These are phyloP conservation scores for Beverwykella pulmonaria DNA, from an alignment of 495 filamentous ascomycete species.

Conservation along the genomic window DNA sequence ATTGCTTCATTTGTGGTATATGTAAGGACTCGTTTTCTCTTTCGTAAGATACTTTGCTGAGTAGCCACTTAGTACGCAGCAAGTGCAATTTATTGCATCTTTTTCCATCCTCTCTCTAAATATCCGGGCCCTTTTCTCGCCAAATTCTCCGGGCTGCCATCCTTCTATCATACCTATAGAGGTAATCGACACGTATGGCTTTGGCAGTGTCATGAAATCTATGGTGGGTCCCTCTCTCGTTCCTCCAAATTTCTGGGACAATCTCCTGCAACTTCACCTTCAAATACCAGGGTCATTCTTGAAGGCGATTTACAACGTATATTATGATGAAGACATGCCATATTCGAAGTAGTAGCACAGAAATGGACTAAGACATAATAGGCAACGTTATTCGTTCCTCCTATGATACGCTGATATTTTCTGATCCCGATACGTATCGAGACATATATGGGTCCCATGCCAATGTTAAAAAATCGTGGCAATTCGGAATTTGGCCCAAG, in stretches of 20 bases:
- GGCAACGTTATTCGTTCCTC: constrained; percentile 5
- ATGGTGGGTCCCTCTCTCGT: constrained; percentile 3
- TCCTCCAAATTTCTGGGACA: background rate
- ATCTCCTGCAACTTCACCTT: constrained; percentile 2
- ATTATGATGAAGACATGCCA: constrained; percentile 1
- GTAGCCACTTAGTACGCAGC: constrained; percentile 6
- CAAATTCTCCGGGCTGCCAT: constrained; percentile 7
- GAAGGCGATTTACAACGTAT: background rate
- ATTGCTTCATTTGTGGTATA: constrained; percentile 10
- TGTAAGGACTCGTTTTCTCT: constrained; percentile 8
- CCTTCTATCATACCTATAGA: constrained; percentile 11
- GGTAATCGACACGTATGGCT: constrained; percentile 10
- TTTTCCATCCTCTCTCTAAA: constrained; percentile 15
- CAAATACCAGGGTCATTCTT: background rate
- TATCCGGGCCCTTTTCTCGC: constrained; percentile 15
- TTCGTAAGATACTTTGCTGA: constrained; percentile 8
- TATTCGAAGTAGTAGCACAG: constrained; percentile 3
- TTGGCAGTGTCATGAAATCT: constrained; percentile 10
- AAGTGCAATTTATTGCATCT: constrained; percentile 13
- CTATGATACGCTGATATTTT: background rate
- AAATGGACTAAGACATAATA: background rate
- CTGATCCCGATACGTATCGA: background rate
- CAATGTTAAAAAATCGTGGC: background rate
- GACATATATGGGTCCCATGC: background rate
- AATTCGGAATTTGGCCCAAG: background rate